These are phyloP conservation scores for Glycine latifolia DNA, from an alignment of 306 rosid genomes.

Conservation along the genomic window DNA sequence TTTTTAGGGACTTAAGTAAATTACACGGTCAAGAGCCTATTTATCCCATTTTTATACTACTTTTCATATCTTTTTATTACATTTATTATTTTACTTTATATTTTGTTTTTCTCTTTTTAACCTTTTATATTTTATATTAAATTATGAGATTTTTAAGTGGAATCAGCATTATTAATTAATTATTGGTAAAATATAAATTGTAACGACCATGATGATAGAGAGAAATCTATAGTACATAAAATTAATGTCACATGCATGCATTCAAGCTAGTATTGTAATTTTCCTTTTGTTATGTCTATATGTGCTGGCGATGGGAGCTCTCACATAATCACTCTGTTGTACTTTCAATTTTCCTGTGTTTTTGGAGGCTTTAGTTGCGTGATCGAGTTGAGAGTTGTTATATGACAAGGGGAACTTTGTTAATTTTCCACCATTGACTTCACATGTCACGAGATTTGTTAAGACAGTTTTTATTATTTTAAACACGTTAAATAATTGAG, in stretches of 20 bases:
- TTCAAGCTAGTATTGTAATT: not conserved
- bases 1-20: too few species aligned
- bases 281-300: not conserved
- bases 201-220: not conserved
- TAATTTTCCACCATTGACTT: too few species aligned
- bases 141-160: not conserved
- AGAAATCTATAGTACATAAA: not conserved
- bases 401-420: too few species aligned
- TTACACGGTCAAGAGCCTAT: too few species aligned
- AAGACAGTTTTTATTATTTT: too few species aligned
- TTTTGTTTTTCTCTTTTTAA: too few species aligned
- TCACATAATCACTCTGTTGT: not conserved
- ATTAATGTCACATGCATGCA: not conserved
- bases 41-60: too few species aligned
- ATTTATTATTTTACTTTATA: not conserved
- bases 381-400: not conserved
- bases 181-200: not conserved
- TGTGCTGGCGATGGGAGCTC: not conserved
- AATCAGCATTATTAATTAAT: not conserved
- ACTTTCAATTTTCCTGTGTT: not conserved
- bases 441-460: too few species aligned
- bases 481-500: too few species aligned
- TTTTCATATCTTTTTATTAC: not conserved
- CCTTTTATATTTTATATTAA: too few species aligned
- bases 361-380: too few species aligned